Evolutionary conservation across 768 basidiomycete species (phyloP).

Genomic region (Roridomyces roridus): DNA sequence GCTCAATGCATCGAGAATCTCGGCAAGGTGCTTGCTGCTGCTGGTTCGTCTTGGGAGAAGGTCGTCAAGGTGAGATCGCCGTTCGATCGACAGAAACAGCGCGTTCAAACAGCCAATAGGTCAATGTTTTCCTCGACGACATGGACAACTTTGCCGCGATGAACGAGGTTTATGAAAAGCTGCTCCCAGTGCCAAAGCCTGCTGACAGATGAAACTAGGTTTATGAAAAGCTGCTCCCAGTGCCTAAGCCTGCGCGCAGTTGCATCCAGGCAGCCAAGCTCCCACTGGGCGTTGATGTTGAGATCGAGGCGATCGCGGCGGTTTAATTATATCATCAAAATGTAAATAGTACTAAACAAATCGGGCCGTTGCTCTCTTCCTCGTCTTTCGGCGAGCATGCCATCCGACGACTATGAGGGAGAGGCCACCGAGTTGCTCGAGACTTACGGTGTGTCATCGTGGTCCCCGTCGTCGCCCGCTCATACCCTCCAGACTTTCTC

Average conservation of each 20-base stretch:
- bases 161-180: constrained; percentile 66
- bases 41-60: constrained; percentile 67
- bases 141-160: constrained; percentile 62
- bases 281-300: constrained; percentile 73
- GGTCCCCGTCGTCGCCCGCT: constrained; percentile 11
- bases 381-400: constrained; percentile 50
- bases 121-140: constrained; percentile 67
- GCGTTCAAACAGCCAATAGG: constrained; percentile 13
- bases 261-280: constrained; percentile 77
- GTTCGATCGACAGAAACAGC: neutral
- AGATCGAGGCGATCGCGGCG: constrained; percentile 74
- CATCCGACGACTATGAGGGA: constrained; percentile 68
- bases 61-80: constrained; percentile 43
- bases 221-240: constrained; percentile 47
- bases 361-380: constrained; percentile 19
- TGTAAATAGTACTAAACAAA: neutral
- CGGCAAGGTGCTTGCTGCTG: constrained; percentile 55
- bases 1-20: constrained; percentile 64
- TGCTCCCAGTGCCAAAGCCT: constrained; percentile 26
- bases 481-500: constrained; percentile 78
- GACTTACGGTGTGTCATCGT: constrained; percentile 89
- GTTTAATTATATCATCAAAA: too few species aligned
- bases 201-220: neutral
- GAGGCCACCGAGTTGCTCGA: constrained; percentile 94
- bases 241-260: constrained; percentile 73